These are phyloP conservation scores for Stephanodiscus minutulus DNA, from an alignment of 108 stramenopile species.

Conservation along the genomic window DNA sequence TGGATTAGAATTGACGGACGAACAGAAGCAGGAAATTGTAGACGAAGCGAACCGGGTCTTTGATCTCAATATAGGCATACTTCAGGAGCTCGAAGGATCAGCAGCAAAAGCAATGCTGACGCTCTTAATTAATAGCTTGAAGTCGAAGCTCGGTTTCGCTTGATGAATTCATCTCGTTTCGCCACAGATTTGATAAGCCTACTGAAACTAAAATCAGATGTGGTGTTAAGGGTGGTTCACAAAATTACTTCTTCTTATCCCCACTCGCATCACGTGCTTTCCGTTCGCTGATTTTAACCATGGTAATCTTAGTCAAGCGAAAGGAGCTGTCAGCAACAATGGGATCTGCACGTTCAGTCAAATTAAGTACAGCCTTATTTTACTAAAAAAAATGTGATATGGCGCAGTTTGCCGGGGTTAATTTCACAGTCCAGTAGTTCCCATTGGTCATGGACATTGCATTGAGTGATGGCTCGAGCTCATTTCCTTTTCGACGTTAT, in stretches of 20 bases:
- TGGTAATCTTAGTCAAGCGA: too few species aligned
- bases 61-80: conserved; percentile 64
- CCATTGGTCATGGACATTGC: neutral
- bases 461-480: neutral
- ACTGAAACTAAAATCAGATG: neutral
- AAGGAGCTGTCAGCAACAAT: neutral
- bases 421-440: too few species aligned
- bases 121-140: conserved; percentile 48
- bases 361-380: conserved; percentile 11
- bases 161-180: neutral
- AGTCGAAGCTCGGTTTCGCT: conserved; percentile 20
- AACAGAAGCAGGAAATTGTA: conserved; percentile 62
- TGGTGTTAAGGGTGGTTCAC: neutral
- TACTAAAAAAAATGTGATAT: neutral
- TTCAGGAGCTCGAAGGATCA: conserved; percentile 64
- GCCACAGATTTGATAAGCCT: neutral
- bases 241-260: too few species aligned
- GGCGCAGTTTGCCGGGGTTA: too few species aligned
- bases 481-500: neutral
- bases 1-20: conserved; percentile 49
- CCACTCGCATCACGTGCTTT: too few species aligned
- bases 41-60: conserved; percentile 75
- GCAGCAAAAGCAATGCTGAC: conserved; percentile 41
- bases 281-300: too few species aligned
- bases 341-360: neutral